Evolutionary conservation across 441 rosid genomes (phyloP), one percentile per base, ranked within the genome.

Genomic region (Rhodomyrtus psidioides): DNA sequence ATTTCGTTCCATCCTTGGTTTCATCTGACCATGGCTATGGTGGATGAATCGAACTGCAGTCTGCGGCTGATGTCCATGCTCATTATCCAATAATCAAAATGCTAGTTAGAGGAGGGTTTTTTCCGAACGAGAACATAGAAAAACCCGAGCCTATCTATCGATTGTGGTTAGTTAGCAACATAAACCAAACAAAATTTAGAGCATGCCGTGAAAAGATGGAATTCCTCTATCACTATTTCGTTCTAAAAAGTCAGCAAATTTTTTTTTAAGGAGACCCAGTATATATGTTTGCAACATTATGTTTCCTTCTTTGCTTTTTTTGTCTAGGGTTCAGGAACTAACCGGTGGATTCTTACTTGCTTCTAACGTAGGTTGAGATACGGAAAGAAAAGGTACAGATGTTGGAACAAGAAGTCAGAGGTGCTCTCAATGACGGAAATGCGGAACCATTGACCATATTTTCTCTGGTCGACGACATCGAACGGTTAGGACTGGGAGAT

Each of bases 381-480:
- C 58, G 86, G 82, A 53, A 57, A 76, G 86, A 84, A 13, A 86
- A 85, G 59, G 89, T 79, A 16, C 30, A 60, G 74, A 60, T 83
- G 83, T 82, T 92, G 24, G 90, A 91, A 85, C 89, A 86, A 55
- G 87, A 89, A 49, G 59, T 90, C 83, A 88, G 91, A 70, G 14
- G 82, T 46, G 54, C 82, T 82, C 76, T 92, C 7, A 55, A 74
- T 8, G 53, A 81, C 34, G 91, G 86, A 75, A 83, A 24, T 28
- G 87, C 30, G 2, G 86, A 87, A 26, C 5, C 83, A 23, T 39
- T 82, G 86, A 8, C 34, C 34, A 34, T 82, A 49, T 89, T 94
- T 46, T 89, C 88, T 85, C 9, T 89, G 88, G 89, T 94, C 44
- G 95, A 94, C 82, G 92, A 91, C 81, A 88, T 94, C 27, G 91